Evolutionary conservation across 148 eudicot species (phyloP).

Genomic region (Simmondsia chinensis): DNA sequence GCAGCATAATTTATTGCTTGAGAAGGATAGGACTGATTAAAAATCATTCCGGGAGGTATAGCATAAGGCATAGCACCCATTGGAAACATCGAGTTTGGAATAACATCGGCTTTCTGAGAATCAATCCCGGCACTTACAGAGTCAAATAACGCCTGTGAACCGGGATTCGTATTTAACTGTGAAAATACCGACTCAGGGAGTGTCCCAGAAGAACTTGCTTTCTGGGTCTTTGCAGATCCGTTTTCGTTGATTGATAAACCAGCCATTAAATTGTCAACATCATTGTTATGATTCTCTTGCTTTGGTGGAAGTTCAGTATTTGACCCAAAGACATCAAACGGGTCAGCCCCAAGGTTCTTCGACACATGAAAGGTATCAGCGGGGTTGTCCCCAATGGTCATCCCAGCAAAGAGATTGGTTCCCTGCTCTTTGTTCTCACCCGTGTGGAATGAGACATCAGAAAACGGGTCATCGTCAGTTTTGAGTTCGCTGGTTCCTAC

Average conservation of each 20-base stretch:
- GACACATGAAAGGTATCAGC: constrained; percentile 18
- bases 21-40: constrained; percentile 59
- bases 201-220: constrained; percentile 15
- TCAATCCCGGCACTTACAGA: constrained; percentile 25
- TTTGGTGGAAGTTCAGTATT: constrained; percentile 27
- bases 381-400: constrained; percentile 43
- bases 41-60: constrained; percentile 50
- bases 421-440: constrained; percentile 35
- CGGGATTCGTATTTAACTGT: constrained; percentile 18
- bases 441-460: constrained; percentile 78
- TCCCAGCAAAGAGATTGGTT: constrained; percentile 71
- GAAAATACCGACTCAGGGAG: constrained; percentile 23
- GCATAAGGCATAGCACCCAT: constrained; percentile 49
- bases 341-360: constrained; percentile 26
- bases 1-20: constrained; percentile 54
- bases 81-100: constrained; percentile 46
- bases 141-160: constrained; percentile 23
- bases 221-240: constrained; percentile 24
- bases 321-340: constrained; percentile 57
- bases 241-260: constrained; percentile 48
- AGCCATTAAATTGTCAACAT: constrained; percentile 49
- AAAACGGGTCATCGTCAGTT: constrained; percentile 76
- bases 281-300: constrained; percentile 16
- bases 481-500: constrained; percentile 32
- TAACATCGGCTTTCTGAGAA: constrained; percentile 31